These are phyloP conservation scores for Eragrostis nindensis DNA, from an alignment of 176 grass and related monocot species.

Conservation along the genomic window DNA sequence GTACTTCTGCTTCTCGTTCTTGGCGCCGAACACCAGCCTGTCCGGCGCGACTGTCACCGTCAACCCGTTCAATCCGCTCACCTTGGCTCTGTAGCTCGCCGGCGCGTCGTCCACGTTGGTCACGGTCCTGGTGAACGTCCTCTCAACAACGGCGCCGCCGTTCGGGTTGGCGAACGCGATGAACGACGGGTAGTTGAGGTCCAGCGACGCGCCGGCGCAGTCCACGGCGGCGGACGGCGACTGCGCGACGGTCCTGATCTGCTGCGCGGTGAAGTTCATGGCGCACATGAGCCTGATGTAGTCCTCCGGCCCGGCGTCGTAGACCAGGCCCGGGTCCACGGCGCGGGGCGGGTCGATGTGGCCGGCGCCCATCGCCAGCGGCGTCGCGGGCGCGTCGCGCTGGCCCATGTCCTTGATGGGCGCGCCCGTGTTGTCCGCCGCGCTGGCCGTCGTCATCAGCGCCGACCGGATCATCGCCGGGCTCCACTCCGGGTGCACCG, in stretches of 20 bases:
- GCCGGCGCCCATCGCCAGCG: constrained; percentile 71
- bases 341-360: constrained; percentile 69
- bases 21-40: constrained; percentile 49
- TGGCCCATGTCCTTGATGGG: constrained; percentile 64
- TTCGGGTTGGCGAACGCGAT: constrained; percentile 58
- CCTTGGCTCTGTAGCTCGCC: constrained; percentile 56
- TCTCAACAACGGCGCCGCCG: not conserved
- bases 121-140: constrained; percentile 55
- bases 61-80: constrained; percentile 52
- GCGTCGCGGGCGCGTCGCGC: constrained; percentile 39
- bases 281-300: constrained; percentile 79
- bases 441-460: constrained; percentile 79
- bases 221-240: constrained; percentile 33
- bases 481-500: constrained; percentile 60
- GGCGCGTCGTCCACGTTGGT: constrained; percentile 65
- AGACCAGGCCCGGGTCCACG: constrained; percentile 69
- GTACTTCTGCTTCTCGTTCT: constrained; percentile 70
- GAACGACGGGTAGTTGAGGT: constrained; percentile 92
- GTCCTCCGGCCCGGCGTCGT: constrained; percentile 62
- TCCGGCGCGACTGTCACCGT: constrained; percentile 48
- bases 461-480: constrained; percentile 72
- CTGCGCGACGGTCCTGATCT: constrained; percentile 66
- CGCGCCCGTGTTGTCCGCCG: constrained; percentile 55
- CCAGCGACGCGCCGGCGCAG: constrained; percentile 56
- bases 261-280: constrained; percentile 73